phyloP scores from a whole-genome alignment of 495 filamentous ascomycete species.

The Aspergillus cavernicola region DNA sequence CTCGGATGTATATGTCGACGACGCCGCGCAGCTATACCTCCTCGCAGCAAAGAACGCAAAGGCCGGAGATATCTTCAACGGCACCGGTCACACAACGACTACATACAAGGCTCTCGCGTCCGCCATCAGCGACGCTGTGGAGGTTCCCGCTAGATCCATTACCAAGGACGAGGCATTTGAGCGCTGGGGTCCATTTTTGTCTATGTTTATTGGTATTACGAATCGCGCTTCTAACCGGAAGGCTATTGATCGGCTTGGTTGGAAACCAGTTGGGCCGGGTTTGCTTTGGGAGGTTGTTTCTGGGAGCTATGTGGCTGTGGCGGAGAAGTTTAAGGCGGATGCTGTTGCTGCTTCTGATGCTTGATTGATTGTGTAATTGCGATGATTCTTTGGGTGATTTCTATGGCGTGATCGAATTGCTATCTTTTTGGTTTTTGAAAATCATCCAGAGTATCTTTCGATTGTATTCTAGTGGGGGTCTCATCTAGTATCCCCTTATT shows the following conservation, averaged over 20 bases:
- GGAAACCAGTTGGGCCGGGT: constrained; percentile 26
- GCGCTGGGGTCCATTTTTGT: constrained; percentile 31
- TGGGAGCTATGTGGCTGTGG: constrained; percentile 22
- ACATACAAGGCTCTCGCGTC: constrained; percentile 37
- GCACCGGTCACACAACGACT: constrained; percentile 36
- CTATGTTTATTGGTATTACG: constrained; percentile 20
- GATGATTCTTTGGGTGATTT: too few species aligned
- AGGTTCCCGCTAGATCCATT: constrained; percentile 29
- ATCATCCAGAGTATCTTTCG: too few species aligned
- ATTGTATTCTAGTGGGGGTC: too few species aligned
- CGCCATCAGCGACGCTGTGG: constrained; percentile 31
- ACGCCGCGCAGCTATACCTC: constrained; percentile 38
- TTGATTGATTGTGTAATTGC: too few species aligned
- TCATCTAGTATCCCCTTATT: too few species aligned
- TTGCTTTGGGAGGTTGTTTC: constrained; percentile 37
- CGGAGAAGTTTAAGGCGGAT: constrained; percentile 11
- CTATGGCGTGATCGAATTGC: too few species aligned
- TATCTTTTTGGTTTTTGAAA: too few species aligned
- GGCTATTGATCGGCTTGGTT: constrained; percentile 39
- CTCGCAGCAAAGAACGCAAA: constrained; percentile 41
- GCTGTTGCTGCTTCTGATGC: too few species aligned
- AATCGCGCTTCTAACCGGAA: constrained; percentile 39
- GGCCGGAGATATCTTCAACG: constrained; percentile 38
- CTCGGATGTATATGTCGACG: constrained; percentile 37
- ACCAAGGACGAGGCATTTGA: constrained; percentile 25